These are phyloP conservation scores for Agastache rugosa DNA, from an alignment of 257 asterid genomes.

Conservation along the genomic window DNA sequence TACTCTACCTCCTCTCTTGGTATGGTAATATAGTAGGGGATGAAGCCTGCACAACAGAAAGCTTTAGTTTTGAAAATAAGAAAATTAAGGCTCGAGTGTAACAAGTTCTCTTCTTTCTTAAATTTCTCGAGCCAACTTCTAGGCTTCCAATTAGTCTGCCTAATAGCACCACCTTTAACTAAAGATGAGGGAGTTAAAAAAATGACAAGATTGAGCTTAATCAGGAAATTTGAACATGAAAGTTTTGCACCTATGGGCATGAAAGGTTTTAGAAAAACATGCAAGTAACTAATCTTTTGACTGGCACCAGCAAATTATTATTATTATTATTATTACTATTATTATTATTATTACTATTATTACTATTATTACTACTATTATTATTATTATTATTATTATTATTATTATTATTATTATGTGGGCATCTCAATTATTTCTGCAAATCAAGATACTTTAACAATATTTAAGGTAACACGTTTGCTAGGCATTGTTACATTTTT, in stretches of 20 bases:
- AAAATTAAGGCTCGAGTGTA: too few relatives aligned
- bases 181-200: not conserved
- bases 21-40: conserved; percentile 1
- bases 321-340: not conserved
- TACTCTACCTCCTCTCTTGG: conserved; percentile 11
- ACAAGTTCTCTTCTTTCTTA: not conserved
- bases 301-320: conserved; percentile 14
- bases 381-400: not conserved
- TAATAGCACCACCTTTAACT: not conserved
- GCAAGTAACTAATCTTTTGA: not conserved
- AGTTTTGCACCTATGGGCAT: not conserved
- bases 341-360: not conserved
- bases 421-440: conserved; percentile 19
- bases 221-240: not conserved
- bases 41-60: conserved; percentile 12
- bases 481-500: not conserved
- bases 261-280: not conserved
- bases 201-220: not conserved
- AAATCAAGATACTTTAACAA: not conserved
- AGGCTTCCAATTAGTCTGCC: conserved; percentile 10
- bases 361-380: too few relatives aligned
- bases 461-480: not conserved
- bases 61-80: not conserved
- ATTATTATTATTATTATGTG: not conserved
- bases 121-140: not conserved